phyloP scores from a whole-genome alignment of 1,284 basidiomycete species.

The Leccinum angustisporum region DNA sequence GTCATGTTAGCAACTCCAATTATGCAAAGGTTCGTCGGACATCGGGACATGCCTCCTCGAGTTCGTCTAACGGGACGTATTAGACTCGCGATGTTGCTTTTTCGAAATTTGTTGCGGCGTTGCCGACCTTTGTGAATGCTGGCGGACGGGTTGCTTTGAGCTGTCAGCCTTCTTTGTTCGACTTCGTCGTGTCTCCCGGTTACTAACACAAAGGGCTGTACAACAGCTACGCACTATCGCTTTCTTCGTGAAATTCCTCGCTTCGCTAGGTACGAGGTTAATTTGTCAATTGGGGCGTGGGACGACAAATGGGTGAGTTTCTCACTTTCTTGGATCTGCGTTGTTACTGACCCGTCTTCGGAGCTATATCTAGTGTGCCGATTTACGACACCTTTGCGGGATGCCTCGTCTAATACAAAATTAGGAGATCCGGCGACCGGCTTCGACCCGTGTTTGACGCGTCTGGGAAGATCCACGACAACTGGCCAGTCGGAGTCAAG shows the following conservation, averaged over 20 bases:
- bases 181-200: not conserved
- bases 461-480: not conserved
- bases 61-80: not conserved
- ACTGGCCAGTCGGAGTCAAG: not conserved
- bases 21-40: constrained; percentile 57
- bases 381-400: constrained; percentile 17
- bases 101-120: constrained; percentile 43
- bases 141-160: constrained; percentile 71
- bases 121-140: constrained; percentile 61
- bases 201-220: not conserved
- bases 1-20: constrained; percentile 69
- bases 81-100: constrained; percentile 45
- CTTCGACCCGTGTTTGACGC: not conserved
- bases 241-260: constrained; percentile 82
- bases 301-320: constrained; percentile 79
- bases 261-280: constrained; percentile 65
- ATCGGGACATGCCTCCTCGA: no score
- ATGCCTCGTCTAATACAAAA: no score
- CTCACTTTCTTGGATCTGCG: not conserved
- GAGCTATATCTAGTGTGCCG: constrained; percentile 24
- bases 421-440: no score
- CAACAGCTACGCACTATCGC: constrained; percentile 62
- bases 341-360: not conserved
- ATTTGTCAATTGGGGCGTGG: constrained; percentile 64
- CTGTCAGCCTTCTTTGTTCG: constrained; percentile 36